These are phyloP conservation scores for Celoporthe dispersa DNA, from an alignment of 2,329 filamentous ascomycete species.

Conservation along the genomic window DNA sequence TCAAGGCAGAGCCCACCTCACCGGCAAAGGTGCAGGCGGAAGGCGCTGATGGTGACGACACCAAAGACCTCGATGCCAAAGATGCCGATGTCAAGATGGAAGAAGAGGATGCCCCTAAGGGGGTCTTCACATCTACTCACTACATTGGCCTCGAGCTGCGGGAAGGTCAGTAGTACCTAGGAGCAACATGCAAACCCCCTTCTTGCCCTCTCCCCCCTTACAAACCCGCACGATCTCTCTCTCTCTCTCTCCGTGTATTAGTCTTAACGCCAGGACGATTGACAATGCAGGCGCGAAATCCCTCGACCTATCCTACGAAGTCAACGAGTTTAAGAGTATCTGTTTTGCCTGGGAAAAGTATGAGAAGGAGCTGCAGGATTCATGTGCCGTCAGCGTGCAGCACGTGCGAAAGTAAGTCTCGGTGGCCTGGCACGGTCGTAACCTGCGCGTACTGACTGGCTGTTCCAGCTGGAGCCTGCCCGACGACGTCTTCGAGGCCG, in stretches of 20 bases:
- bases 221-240: slow-evolving; percentile 15
- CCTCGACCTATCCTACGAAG: slow-evolving; percentile 79
- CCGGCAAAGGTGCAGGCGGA: slow-evolving; percentile 44
- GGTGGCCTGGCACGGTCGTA: background rate
- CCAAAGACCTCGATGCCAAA: slow-evolving; percentile 33
- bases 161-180: slow-evolving; percentile 61
- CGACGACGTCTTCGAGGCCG: slow-evolving; percentile 82
- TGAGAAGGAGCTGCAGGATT: slow-evolving; percentile 60
- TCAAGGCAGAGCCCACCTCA: slow-evolving; percentile 52
- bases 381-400: slow-evolving; percentile 71
- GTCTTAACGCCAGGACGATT: slow-evolving; percentile 38
- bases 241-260: slow-evolving; percentile 24
- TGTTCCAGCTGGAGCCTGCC: slow-evolving; percentile 77
- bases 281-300: slow-evolving; percentile 64
- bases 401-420: slow-evolving; percentile 80
- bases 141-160: slow-evolving; percentile 88
- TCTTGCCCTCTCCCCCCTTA: background rate
- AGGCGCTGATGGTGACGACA: slow-evolving; percentile 34
- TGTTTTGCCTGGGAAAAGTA: slow-evolving; percentile 79
- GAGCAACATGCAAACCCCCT: background rate
- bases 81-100: slow-evolving; percentile 34
- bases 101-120: slow-evolving; percentile 35
- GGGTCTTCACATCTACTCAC: slow-evolving; percentile 86
- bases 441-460: slow-evolving; percentile 26
- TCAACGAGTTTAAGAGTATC: slow-evolving; percentile 83